Base-by-base conservation (phyloP, 495 filamentous ascomycete species). In the Hyaloscypha variabilis region DNA sequence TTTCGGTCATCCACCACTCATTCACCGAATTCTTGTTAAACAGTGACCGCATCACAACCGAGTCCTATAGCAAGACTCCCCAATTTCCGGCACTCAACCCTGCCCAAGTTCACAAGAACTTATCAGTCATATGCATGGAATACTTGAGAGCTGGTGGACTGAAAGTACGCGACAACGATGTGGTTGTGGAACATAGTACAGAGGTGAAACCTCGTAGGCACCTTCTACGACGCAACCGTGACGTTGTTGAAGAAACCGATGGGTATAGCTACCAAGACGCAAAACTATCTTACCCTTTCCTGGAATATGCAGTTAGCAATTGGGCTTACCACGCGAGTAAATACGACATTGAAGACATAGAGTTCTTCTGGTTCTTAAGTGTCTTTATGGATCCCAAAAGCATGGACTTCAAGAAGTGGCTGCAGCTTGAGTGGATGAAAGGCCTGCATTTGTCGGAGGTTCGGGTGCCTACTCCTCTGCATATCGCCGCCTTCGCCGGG, bases 1-100 rank as follows among this genome's bases (percentile, higher is more conserved):
- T 85, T 19, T 77, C 67, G 23, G 76, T 85, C 14, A 74, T 84
- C 31, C 83, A 86, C 59, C 83, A 84, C 64, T 83, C 82, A 25
- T 76, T 85, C 24, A 83, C 82, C 1, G 83, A 85, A 65, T 85
- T 79, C 67, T 72, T 84, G 25, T 26, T 62, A 39, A 29, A 69
- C 39, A 21, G 8, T 3, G 46, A 54, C 4, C 50, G 67, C 21
- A 28, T 6, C 25, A 23, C 8, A 2, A 53, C 11, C 4, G n/a
- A 14, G 2, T 26, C 19, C 8, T 8, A 56, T 3, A 11, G 30
- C 17, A 28, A 30, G 6, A 46, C 28, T 66, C 34, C 59, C 30
- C 59, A 46, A 52, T 67, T 63, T 49, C 65, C 65, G 2, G 30
- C 57, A n/a, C 60, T 67, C 42, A 51, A 57, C 24, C 31, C 58